Evolutionary conservation across 345 rosid genomes (phyloP).

Genomic region (Cardamine resedifolia): DNA sequence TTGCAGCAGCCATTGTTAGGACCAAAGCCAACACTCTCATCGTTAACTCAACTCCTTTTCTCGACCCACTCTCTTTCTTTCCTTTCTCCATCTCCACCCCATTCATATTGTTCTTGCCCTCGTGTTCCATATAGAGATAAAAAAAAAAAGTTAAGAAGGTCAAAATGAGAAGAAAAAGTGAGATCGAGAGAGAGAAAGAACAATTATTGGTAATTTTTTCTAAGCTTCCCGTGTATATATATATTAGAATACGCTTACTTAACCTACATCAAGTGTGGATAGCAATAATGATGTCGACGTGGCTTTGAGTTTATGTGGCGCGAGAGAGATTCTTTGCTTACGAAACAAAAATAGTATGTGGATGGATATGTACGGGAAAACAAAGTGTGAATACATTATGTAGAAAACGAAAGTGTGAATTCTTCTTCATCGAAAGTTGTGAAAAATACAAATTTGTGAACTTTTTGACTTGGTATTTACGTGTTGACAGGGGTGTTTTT

Average conservation of each 20-base stretch:
- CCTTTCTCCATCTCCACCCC: constrained; percentile 35
- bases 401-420: too few relatives aligned
- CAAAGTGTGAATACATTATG: not conserved
- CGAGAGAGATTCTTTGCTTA: not conserved
- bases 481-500: too few relatives aligned
- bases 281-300: constrained; percentile 8
- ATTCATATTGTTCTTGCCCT: constrained; percentile 23
- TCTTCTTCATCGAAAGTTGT: not conserved
- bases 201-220: not conserved
- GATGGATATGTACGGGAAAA: not conserved
- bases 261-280: not conserved
- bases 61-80: constrained; percentile 7
- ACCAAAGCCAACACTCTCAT: constrained; percentile 54
- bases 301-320: constrained; percentile 24
- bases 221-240: not conserved
- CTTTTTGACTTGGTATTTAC: not conserved
- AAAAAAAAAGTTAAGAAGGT: not conserved
- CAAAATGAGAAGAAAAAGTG: not conserved
- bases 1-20: constrained; percentile 52
- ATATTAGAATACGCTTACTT: not conserved
- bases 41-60: constrained; percentile 25
- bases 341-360: constrained; percentile 6
- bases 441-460: not conserved
- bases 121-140: constrained; percentile 15
- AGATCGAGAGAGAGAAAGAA: not conserved